Evolutionary conservation across 148 eudicot genomes (phyloP), one percentile per base, ranked within the genome.

Genomic region (Rhododendron molle): DNA sequence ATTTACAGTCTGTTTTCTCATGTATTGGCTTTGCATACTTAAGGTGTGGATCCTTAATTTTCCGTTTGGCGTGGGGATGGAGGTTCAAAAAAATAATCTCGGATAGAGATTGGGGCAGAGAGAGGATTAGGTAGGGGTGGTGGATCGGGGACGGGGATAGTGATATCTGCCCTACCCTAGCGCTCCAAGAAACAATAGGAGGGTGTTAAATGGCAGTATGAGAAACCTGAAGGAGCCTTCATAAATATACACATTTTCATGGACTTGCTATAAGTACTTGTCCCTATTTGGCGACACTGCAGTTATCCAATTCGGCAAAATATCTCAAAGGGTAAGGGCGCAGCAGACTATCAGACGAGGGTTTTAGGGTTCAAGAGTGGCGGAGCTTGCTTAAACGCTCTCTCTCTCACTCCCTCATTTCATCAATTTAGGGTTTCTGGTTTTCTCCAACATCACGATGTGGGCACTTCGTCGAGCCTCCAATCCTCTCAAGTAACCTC

Each of bases 391-490:
- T 78, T 2, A 76, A 3, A 40, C 11, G 44, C 80, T 11, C 80
- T 1, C 52, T n/a, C n/a, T n/a, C n/a, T 46, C 32, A 23, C 80
- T 76, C 80, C 43, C 80, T 76, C 80, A 16, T 36, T 38, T 40
- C 30, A 11, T 43, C 32, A 43, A n/a, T 26, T 77, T 21, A 23
- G 54, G 14, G 81, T 9, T 78, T 21, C 32, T 44, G 18, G 26
- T 78, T n/a, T 9, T 44, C 81, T 78, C 67, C 44, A 43, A 54
- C 30, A 16, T 62, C 43, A 78, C 40, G 87, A 95, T 95, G 98
- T 92, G 92, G 96, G 93, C 94, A n/a, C 87, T 93, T 87, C 92
- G 96, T 85, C 90, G 95, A 86, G 91, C 93, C 80, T 91, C 92
- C 69, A 77, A 52, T 84, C 89, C 91, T 47, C 80, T 90, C 86